phyloP scores from a whole-genome alignment of 495 filamentous ascomycete genomes.

The Aspergillus asperescens region DNA sequence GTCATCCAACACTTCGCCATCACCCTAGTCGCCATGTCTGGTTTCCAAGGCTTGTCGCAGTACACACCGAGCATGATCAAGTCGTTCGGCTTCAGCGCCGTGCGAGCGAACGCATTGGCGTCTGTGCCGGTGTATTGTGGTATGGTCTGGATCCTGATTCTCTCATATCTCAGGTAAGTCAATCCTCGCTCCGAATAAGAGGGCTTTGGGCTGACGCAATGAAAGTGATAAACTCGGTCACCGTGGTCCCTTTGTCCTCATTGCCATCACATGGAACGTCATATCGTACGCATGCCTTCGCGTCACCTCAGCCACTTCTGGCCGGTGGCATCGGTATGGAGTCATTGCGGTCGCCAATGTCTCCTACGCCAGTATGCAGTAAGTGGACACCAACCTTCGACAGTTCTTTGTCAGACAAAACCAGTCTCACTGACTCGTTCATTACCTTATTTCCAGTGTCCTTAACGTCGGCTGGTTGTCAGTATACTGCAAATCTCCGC shows the following conservation, averaged over 20 bases:
- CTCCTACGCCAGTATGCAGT: conserved; percentile 49
- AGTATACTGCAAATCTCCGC: conserved; percentile 40
- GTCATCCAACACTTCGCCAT: conserved; percentile 34
- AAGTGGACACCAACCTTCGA: conserved; percentile 19
- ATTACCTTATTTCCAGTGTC: conserved; percentile 18
- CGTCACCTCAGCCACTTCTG: conserved; percentile 17
- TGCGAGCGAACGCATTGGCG: conserved; percentile 47
- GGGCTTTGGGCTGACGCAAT: neutral
- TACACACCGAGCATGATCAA: conserved; percentile 41
- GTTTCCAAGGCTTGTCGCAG: conserved; percentile 36
- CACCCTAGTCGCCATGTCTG: conserved; percentile 47
- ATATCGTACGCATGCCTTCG: conserved; percentile 36
- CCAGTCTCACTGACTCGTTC: too few species aligned
- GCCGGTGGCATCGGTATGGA: conserved; percentile 38
- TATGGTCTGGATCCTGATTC: conserved; percentile 38
- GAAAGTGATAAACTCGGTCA: conserved; percentile 41
- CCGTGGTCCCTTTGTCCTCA: conserved; percentile 38
- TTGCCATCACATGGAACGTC: conserved; percentile 42
- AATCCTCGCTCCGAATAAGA: neutral
- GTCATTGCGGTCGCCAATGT: conserved; percentile 45
- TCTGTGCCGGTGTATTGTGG: conserved; percentile 46
- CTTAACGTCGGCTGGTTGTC: conserved; percentile 47
- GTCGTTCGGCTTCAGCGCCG: conserved; percentile 39
- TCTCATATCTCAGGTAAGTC: conserved; percentile 38
- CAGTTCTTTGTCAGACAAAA: too few species aligned